Base-by-base conservation (phyloP, 2,329 filamentous ascomycete species). In the Colletotrichum tabaci region DNA sequence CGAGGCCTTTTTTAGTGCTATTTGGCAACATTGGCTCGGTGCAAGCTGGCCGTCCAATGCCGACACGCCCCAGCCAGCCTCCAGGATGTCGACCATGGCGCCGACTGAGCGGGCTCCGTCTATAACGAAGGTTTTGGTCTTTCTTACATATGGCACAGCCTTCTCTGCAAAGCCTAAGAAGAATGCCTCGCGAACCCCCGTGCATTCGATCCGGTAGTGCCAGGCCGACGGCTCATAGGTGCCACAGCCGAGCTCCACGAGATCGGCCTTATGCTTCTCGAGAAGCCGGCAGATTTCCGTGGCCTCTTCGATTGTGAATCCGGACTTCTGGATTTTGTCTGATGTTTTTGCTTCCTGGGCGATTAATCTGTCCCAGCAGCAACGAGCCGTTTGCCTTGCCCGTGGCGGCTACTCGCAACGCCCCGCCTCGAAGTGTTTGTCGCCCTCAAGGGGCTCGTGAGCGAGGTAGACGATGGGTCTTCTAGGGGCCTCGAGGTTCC, bases 301-400 rank as follows among this genome's bases (percentile, higher is more conserved):
- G 0, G 86, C 85, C 63, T 90, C 88, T 1, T 86, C 82, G 4
- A 86, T 79, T 49, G 82, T 80, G 47, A 89, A 86, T 0, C 87
- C 87, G 47, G 84, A 83, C 26, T 85, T 83, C 74, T 88, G 84
- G 78, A 88, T 88, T 77, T 88, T 35, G 42, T 44, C 80, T 84
- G 81, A 90, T 90, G 72, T 90, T 80, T 80, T 91, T 90, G 79
- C 90, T 84, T 9, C 91, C 90, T 0, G 90, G 89, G 75, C 92
- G 90, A 64, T 83, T 86, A 65, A 93, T 83, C 76, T 93, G 91
- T 0, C 81, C 89, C 15, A 93, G 79, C 26, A 92, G 83, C 56
- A 93, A 81, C 61, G 83, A 87, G 9, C 35, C 9, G 8, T 38
- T 38, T 10, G 10, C 8, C 35, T 38, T 2, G 35, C 35, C 35